phyloP scores from a whole-genome alignment of 2,329 filamentous ascomycete species.

The Neonectria faginata region DNA sequence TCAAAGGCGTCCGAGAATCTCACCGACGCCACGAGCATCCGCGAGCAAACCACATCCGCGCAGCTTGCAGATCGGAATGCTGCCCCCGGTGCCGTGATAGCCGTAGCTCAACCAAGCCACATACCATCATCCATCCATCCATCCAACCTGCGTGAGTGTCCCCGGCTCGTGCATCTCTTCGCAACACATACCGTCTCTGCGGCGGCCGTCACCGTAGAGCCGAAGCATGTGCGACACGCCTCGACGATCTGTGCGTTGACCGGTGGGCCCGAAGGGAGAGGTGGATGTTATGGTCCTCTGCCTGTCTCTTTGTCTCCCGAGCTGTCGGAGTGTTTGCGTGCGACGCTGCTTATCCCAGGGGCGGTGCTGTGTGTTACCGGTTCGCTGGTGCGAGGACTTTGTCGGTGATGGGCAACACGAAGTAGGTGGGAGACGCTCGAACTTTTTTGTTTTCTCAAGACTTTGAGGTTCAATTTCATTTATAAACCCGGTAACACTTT shows the following conservation, averaged over 20 bases:
- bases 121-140: too few species aligned
- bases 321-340: constrained; percentile 14
- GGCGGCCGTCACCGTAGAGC: constrained; percentile 14
- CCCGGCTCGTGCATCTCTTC: constrained; percentile 21
- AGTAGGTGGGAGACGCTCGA: background rate
- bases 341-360: constrained; percentile 15
- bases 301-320: constrained; percentile 18
- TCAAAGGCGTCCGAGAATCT: background rate
- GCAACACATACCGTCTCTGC: constrained; percentile 19
- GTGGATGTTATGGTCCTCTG: background rate
- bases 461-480: constrained; percentile 31
- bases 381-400: background rate
- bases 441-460: background rate
- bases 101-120: background rate
- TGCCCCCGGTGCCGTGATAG: constrained; percentile 5
- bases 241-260: background rate
- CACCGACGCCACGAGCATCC: background rate
- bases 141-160: too few species aligned
- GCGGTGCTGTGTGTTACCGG: constrained; percentile 30
- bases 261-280: background rate
- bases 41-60: background rate
- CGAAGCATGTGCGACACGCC: background rate
- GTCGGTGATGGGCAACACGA: background rate
- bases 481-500: constrained; percentile 23
- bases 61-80: background rate